These are phyloP conservation scores for Leccinum colubrinum DNA, from an alignment of 1,284 basidiomycete species.

Conservation along the genomic window DNA sequence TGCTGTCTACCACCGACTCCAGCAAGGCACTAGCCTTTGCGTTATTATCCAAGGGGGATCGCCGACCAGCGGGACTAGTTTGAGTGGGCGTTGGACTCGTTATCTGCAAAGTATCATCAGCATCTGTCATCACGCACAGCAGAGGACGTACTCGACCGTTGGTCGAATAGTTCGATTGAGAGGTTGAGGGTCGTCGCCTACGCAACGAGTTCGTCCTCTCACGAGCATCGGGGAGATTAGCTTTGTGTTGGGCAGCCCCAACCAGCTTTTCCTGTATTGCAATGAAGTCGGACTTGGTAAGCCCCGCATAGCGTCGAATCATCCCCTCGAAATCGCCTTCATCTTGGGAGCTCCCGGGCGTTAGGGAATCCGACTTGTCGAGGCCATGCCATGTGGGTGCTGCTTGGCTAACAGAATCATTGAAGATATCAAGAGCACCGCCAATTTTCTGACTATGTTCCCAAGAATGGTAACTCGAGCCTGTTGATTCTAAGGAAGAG, in stretches of 20 bases:
- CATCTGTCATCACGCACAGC: constrained; percentile 2
- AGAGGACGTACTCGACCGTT: constrained; percentile 49
- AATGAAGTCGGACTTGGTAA: constrained; percentile 66
- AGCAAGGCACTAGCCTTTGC: constrained; percentile 63
- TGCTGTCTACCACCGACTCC: constrained; percentile 66
- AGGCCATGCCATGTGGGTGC: constrained; percentile 63
- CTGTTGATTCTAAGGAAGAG: constrained; percentile 72
- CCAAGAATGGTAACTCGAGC: constrained; percentile 82
- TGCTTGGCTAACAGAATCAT: constrained; percentile 41
- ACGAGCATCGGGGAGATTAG: constrained; percentile 51
- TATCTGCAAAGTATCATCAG: constrained; percentile 38
- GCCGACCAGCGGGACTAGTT: constrained; percentile 24
- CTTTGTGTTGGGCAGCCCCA: constrained; percentile 54
- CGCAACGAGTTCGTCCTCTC: constrained; percentile 59
- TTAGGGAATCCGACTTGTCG: constrained; percentile 46
- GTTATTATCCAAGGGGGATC: constrained; percentile 42
- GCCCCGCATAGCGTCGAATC: constrained; percentile 58
- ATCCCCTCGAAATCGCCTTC: constrained; percentile 65
- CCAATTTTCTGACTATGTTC: constrained; percentile 58
- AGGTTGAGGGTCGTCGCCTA: constrained; percentile 73
- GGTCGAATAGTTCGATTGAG: constrained; percentile 69
- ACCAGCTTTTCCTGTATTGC: constrained; percentile 74
- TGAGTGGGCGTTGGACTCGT: constrained; percentile 48
- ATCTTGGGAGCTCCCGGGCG: constrained; percentile 49
- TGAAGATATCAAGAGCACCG: constrained; percentile 50